phyloP scores from a whole-genome alignment of 2,329 filamentous ascomycete genomes.

The Trichoderma semiorbis region DNA sequence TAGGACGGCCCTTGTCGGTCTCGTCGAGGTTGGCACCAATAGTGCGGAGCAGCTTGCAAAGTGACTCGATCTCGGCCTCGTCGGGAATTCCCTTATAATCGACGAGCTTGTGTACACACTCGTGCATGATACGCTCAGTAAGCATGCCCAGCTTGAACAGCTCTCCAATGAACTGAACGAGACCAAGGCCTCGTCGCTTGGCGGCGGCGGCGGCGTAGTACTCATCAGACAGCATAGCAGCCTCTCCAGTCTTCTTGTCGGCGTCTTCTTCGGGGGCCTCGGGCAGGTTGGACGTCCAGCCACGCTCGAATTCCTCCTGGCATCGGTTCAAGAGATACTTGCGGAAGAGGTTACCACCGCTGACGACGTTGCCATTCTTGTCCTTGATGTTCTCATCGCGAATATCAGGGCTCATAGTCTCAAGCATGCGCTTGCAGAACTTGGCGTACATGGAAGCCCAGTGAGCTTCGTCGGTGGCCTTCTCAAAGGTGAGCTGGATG shows the following conservation, averaged over 20 bases:
- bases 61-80: slow-evolving; percentile 92
- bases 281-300: slow-evolving; percentile 88
- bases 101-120: slow-evolving; percentile 94
- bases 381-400: slow-evolving; percentile 93
- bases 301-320: slow-evolving; percentile 97
- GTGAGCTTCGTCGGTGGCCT: slow-evolving; percentile 96
- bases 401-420: slow-evolving; percentile 91
- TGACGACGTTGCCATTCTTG: slow-evolving; percentile 82
- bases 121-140: slow-evolving; percentile 98
- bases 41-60: slow-evolving; percentile 87
- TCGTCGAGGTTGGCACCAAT: slow-evolving; percentile 84
- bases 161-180: slow-evolving; percentile 98
- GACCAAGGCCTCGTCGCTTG: slow-evolving; percentile 93
- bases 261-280: slow-evolving; percentile 59
- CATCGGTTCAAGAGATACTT: slow-evolving; percentile 98
- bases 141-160: slow-evolving; percentile 98
- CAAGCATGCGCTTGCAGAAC: slow-evolving; percentile 96
- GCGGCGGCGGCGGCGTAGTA: slow-evolving; percentile 93
- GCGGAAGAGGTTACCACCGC: slow-evolving; percentile 90
- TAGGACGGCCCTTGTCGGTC: slow-evolving; percentile 74
- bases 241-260: slow-evolving; percentile 61
- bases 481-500: slow-evolving; percentile 98
- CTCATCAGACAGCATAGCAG: slow-evolving; percentile 85
- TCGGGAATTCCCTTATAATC: slow-evolving; percentile 92
- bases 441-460: slow-evolving; percentile 99